phyloP scores from a whole-genome alignment of 495 filamentous ascomycete species.

The Talaromyces borbonicus region DNA sequence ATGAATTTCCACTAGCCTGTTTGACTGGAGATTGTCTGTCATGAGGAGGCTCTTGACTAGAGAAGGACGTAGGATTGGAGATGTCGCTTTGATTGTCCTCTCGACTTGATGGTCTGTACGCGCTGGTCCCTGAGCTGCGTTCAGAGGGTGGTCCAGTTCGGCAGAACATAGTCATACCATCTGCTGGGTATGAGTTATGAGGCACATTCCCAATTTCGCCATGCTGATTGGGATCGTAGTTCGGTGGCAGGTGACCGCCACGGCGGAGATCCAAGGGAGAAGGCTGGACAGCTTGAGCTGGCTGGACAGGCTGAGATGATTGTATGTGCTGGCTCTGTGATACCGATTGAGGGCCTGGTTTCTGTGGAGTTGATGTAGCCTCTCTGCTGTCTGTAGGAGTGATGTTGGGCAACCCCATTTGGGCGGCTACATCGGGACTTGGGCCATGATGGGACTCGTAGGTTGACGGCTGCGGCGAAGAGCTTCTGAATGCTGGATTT shows the following conservation, averaged over 20 bases:
- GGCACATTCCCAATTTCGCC: conserved; percentile 61
- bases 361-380: conserved; percentile 44
- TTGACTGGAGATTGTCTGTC: conserved; percentile 61
- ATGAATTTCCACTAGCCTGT: conserved; percentile 39
- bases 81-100: conserved; percentile 80
- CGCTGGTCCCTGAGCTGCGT: conserved; percentile 63
- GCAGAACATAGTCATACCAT: conserved; percentile 99
- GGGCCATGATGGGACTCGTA: conserved; percentile 87
- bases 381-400: conserved; percentile 42
- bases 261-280: conserved; percentile 41
- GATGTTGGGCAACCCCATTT: conserved; percentile 48
- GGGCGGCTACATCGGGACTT: conserved; percentile 53
- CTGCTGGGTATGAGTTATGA: conserved; percentile 88
- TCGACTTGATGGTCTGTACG: conserved; percentile 73
- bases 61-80: conserved; percentile 82
- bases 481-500: conserved; percentile 88
- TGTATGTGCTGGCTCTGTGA: conserved; percentile 8
- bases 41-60: conserved; percentile 63
- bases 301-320: conserved; percentile 8
- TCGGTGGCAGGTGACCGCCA: conserved; percentile 37
- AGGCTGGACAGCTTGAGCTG: conserved; percentile 22
- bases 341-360: conserved; percentile 12
- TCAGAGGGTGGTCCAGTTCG: conserved; percentile 78
- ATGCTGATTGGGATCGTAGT: conserved; percentile 47
- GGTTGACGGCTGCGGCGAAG: conserved; percentile 78